Evolutionary conservation across 2,329 filamentous ascomycete species (phyloP), one percentile per base, ranked within the genome.

Genomic region (Fusarium praegraminearum): DNA sequence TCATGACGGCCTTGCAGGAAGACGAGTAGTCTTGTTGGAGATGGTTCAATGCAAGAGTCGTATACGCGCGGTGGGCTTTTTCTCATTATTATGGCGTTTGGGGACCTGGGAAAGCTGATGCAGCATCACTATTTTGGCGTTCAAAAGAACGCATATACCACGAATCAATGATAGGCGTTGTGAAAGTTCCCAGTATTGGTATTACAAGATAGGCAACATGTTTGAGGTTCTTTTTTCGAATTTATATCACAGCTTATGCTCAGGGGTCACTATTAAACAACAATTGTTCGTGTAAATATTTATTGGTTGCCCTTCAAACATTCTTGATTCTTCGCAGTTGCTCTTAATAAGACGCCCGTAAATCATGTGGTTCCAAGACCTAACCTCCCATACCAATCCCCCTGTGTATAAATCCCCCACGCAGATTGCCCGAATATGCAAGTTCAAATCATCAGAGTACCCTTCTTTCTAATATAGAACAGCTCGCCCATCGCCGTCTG

Each of bases 1-100:
- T 87, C 47, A 84, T 86, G 81, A 79, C 81, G 45, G 82, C 86
- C 18, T 65, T 87, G 55, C 76, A 83, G 65, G 84, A 85, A 69
- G 76, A 78, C 52, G 82, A 77, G 26, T 24, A 24, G 26, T 33
- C 26, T 38, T 36, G 26, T 15, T n/a, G 35, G n/a, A 20, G 10
- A 49, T 56, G 35, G 6, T 13, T 38, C 12, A 30, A 33, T 38
- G 22, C n/a, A 47, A 49, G 43, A 18, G 36, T 35, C 54, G 46
- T 56, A 41, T 35, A 20, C 24, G 40, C 20, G 20, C 20, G 43
- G 12, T 38, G 18, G 16, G 22, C 49, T 38, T 52, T 51, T 10
- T 40, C 38, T 20, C 22, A 24, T 50, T 32, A 57, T 46, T 18
- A 46, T 24, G 72, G 72, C 65, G 72, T 70, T 65, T 28, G 30